These are phyloP conservation scores for Sarcodon sp. DNA, from an alignment of 768 basidiomycete species.

Conservation along the genomic window DNA sequence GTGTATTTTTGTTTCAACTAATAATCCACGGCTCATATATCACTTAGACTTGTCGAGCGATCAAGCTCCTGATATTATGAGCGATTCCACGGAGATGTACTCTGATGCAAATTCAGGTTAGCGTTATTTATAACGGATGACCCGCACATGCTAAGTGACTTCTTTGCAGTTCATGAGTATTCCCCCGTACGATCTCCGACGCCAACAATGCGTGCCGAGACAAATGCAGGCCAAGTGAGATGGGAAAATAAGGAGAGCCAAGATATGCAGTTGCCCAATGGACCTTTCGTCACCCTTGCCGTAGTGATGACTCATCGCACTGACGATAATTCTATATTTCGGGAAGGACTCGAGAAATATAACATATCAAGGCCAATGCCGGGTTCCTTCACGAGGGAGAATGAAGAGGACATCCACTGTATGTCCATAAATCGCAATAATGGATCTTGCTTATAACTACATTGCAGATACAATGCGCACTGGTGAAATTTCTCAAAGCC, in stretches of 20 bases:
- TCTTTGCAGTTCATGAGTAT: not conserved
- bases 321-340: conserved; percentile 78
- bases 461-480: conserved; percentile 26
- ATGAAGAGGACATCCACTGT: conserved; percentile 13
- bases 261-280: not conserved
- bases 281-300: conserved; percentile 40
- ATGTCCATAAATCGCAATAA: conserved; percentile 6
- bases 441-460: conserved; percentile 8
- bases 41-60: no score
- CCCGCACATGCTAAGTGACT: no score
- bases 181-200: conserved; percentile 38
- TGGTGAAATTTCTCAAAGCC: conserved; percentile 13
- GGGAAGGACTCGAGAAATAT: conserved; percentile 58
- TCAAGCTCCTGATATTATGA: no score
- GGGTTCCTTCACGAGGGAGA: conserved; percentile 7
- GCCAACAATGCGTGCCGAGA: conserved; percentile 26
- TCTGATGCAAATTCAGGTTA: no score
- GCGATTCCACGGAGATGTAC: no score
- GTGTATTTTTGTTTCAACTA: no score
- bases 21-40: no score
- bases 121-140: no score
- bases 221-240: not conserved
- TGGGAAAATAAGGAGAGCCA: not conserved
- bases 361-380: conserved; percentile 23
- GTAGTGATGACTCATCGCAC: conserved; percentile 70